Evolutionary conservation across 1,284 basidiomycete species (phyloP).

Genomic region (Ustilago hordei): DNA sequence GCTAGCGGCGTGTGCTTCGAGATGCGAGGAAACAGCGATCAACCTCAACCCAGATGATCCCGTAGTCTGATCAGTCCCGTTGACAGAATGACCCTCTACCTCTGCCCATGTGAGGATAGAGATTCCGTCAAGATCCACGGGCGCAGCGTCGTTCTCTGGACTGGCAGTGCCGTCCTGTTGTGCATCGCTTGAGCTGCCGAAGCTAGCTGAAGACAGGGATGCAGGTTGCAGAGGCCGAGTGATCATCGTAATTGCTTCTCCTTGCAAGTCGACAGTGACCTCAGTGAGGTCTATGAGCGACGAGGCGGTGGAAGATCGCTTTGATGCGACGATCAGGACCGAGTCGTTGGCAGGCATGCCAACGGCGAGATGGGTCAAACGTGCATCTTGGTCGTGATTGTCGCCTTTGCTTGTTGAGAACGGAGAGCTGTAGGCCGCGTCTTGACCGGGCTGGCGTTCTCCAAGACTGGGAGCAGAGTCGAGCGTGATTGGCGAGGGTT

Average conservation of each 20-base stretch:
- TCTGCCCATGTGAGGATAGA: conserved; percentile 37
- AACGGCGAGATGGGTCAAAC: conserved; percentile 43
- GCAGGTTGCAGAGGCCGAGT: conserved; percentile 39
- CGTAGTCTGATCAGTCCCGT: not conserved
- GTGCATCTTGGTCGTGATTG: not conserved
- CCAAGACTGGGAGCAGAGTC: conserved; percentile 18
- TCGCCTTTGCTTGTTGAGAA: conserved; percentile 4
- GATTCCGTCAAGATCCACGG: not conserved
- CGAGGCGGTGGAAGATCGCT: conserved; percentile 10
- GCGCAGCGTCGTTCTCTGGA: not conserved
- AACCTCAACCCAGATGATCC: conserved; percentile 21
- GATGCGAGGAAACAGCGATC: conserved; percentile 23
- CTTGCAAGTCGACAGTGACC: conserved; percentile 33
- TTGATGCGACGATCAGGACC: conserved; percentile 35
- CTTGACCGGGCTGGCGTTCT: conserved; percentile 2
- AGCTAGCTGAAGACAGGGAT: conserved; percentile 17
- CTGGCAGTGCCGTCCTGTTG: not conserved
- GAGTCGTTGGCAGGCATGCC: conserved; percentile 43
- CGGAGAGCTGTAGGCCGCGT: conserved; percentile 5
- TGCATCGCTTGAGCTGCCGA: not conserved
- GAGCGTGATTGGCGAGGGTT: conserved; percentile 43
- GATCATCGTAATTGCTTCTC: conserved; percentile 38
- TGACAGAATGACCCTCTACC: conserved; percentile 3
- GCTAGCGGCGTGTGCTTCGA: not conserved
- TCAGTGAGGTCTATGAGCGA: conserved; percentile 34